Percentiles rank a stretch among this genome's conserved stretches.
Evolutionary conservation across 352 stramenopile species (phyloP).

Genomic region (Phytophthora crassamura): DNA sequence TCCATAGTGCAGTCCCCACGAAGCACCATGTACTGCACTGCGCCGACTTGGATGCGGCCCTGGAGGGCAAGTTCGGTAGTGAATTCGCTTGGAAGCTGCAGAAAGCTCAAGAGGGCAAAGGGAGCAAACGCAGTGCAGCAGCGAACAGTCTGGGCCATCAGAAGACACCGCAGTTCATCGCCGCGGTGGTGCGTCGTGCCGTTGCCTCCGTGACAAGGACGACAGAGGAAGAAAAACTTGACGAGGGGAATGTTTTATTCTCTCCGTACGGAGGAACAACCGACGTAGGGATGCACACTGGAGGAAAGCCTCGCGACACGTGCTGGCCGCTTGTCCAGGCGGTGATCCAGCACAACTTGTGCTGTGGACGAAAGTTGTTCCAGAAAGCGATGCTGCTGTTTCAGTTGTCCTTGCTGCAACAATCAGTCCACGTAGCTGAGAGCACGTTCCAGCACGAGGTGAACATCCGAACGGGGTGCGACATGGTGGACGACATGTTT

Average conservation of each 20-base stretch:
- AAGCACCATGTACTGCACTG: constrained; percentile 37
- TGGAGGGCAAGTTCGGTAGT: constrained; percentile 17
- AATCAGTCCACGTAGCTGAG: constrained; percentile 10
- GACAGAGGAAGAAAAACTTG: not conserved
- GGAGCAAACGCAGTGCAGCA: constrained; percentile 38
- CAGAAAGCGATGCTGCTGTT: constrained; percentile 47
- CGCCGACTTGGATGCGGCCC: constrained; percentile 26
- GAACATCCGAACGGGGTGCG: constrained; percentile 16
- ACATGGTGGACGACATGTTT: constrained; percentile 26
- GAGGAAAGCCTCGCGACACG: constrained; percentile 44
- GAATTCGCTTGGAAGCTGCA: constrained; percentile 25
- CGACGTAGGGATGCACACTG: constrained; percentile 61
- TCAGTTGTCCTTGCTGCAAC: constrained; percentile 28
- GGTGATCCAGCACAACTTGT: constrained; percentile 43
- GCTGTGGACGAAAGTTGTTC: constrained; percentile 41
- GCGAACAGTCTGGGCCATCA: constrained; percentile 43
- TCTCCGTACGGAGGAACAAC: constrained; percentile 45
- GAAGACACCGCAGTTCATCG: constrained; percentile 66
- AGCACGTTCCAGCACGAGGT: not conserved
- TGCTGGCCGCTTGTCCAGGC: constrained; percentile 63
- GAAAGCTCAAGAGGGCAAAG: constrained; percentile 34
- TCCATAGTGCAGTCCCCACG: constrained; percentile 50
- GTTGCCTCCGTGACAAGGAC: constrained; percentile 11
- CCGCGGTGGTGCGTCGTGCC: constrained; percentile 29
- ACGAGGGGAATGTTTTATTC: not conserved